These are phyloP conservation scores for Litchi chinensis DNA, from an alignment of 345 rosid species.

Conservation along the genomic window DNA sequence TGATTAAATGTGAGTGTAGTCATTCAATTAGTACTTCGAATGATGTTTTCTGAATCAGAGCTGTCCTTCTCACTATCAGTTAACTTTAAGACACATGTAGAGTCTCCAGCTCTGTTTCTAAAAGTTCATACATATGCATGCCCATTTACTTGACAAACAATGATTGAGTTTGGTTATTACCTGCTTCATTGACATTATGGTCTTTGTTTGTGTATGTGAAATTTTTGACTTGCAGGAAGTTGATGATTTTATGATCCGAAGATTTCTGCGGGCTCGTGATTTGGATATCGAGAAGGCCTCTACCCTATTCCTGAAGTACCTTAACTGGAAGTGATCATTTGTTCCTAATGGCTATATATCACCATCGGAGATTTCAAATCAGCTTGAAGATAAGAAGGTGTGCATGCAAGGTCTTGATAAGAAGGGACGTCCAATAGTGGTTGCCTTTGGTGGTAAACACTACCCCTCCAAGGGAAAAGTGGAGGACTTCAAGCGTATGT, in stretches of 20 bases:
- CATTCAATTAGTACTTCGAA: not conserved
- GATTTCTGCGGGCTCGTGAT: slow-evolving; percentile 89
- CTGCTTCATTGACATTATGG: not conserved
- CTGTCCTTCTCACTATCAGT: not conserved
- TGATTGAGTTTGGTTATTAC: not conserved
- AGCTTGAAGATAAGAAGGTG: slow-evolving; percentile 67
- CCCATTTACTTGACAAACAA: not conserved
- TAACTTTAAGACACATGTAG: not conserved
- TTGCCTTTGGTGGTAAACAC: slow-evolving; percentile 62
- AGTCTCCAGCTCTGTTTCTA: not conserved
- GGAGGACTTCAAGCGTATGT: slow-evolving; percentile 83
- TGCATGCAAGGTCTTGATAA: slow-evolving; percentile 80
- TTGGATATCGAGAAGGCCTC: slow-evolving; percentile 87
- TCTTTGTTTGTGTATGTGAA: not conserved
- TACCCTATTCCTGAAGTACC: slow-evolving; percentile 61
- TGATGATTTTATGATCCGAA: slow-evolving; percentile 76
- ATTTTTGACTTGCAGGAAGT: slow-evolving; percentile 49
- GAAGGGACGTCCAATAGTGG: slow-evolving; percentile 65
- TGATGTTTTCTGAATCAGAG: not conserved
- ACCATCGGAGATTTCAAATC: slow-evolving; percentile 53
- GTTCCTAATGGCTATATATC: slow-evolving; percentile 63
- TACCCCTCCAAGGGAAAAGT: slow-evolving; percentile 60
- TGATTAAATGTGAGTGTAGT: not conserved
- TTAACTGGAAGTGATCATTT: slow-evolving; percentile 63
- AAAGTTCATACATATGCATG: not conserved